phyloP scores from a whole-genome alignment of 2,329 filamentous ascomycete species.

The Aspergillus oerlinghausenensis region DNA sequence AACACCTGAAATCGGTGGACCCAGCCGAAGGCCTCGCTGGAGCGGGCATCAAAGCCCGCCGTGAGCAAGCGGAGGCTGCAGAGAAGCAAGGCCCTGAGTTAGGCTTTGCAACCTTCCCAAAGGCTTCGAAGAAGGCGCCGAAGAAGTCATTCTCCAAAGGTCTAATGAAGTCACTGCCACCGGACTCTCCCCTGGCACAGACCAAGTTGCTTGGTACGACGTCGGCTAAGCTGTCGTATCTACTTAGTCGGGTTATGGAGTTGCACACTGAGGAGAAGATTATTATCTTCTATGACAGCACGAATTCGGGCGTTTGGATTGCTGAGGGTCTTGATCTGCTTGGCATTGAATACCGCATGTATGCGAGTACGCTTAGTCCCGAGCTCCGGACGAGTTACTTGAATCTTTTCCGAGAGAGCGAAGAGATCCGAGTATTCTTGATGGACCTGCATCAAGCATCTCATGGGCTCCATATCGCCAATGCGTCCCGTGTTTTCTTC shows the following conservation, averaged over 20 bases:
- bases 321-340: slow-evolving; percentile 74
- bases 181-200: slow-evolving; percentile 51
- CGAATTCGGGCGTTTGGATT: slow-evolving; percentile 82
- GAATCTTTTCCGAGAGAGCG: slow-evolving; percentile 67
- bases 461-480: slow-evolving; percentile 78
- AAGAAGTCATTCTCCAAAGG: slow-evolving; percentile 30
- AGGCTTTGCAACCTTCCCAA: slow-evolving; percentile 12
- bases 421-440: slow-evolving; percentile 69
- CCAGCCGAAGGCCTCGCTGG: slow-evolving; percentile 39
- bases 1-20: slow-evolving; percentile 30
- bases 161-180: slow-evolving; percentile 22
- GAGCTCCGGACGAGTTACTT: slow-evolving; percentile 69
- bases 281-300: slow-evolving; percentile 85
- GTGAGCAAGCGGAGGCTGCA: slow-evolving; percentile 19
- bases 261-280: slow-evolving; percentile 75
- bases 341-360: slow-evolving; percentile 58
- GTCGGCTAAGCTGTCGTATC: slow-evolving; percentile 82
- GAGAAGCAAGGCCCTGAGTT: slow-evolving; percentile 9
- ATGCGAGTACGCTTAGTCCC: slow-evolving; percentile 52
- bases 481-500: slow-evolving; percentile 82
- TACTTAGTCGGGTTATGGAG: slow-evolving; percentile 66
- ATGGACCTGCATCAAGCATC: slow-evolving; percentile 92
- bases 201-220: slow-evolving; percentile 70
- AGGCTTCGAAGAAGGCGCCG: slow-evolving; percentile 17
- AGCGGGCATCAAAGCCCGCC: slow-evolving; percentile 36